Evolutionary conservation across 2,329 filamentous ascomycete genomes (phyloP), one percentile per base, ranked within the genome.

Genomic region (Xylaria sp.): DNA sequence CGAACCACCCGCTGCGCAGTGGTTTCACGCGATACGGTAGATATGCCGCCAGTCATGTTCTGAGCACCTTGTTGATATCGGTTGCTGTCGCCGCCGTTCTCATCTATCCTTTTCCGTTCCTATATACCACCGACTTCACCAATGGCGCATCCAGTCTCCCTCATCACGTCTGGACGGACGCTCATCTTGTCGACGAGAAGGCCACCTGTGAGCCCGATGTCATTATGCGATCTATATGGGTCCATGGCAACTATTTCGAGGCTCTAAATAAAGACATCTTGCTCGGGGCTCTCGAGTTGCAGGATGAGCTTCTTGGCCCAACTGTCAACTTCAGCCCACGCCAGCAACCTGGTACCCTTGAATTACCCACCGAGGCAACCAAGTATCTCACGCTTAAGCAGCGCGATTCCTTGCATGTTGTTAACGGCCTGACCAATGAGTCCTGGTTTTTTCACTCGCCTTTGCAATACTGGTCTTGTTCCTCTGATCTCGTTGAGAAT

Each of bases 391-490:
- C 81, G 5, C 78, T 79, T 14, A 72, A 75, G 14, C 81, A 86
- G 69, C 84, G 88, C 34, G 85, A 90, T 74, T 77, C 83, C 8
- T 82, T 88, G 30, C 88, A 90, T 74, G 84, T 88, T 60, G 81
- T 84, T 72, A 89, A 90, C 74, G 88, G 87, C 14, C 78, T 89
- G 39, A 88, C 84, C 3, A 86, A 88, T 71, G 81, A 89, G 72
- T 88, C 88, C 3, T 93, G 91, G 91, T 92, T 92, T 73, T 92
- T 92, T 75, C 92, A 94, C 74, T 94, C 92, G n/a, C 92, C 92
- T 1, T 80, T 95, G 62, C 89, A 93, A 78, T 94, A 94, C 78
- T 95, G 92, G 92, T 86, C 89, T 68, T 92, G 90, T 76, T 92
- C 85, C n/a, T 75, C 82, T 5, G 83, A 86, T 1, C 80, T 79